phyloP scores from a whole-genome alignment of 1,284 basidiomycete genomes.

The Apiotrichum gamsii region DNA sequence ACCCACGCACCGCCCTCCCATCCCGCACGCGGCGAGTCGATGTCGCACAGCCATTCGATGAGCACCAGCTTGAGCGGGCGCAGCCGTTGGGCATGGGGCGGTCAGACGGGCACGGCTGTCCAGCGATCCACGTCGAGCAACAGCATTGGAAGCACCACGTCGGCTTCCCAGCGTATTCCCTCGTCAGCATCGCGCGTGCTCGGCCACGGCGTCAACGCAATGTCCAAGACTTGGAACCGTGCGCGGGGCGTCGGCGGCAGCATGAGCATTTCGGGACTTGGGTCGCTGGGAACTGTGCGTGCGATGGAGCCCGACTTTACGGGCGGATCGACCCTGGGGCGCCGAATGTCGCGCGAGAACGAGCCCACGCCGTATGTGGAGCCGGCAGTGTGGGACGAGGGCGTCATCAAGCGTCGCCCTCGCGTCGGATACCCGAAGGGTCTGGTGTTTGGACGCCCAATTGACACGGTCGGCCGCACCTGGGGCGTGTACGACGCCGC shows the following conservation, averaged over 20 bases:
- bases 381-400: constrained; percentile 23
- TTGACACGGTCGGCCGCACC: constrained; percentile 29
- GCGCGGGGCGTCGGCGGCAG: constrained; percentile 37
- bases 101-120: constrained; percentile 10
- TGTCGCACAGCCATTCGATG: constrained; percentile 12
- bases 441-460: constrained; percentile 36
- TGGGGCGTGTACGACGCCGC: constrained; percentile 28
- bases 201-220: constrained; percentile 37
- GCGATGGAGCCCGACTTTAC: constrained; percentile 5
- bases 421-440: constrained; percentile 12
- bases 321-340: constrained; percentile 4
- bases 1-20: constrained; percentile 14
- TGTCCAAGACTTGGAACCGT: constrained; percentile 40
- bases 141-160: constrained; percentile 23
- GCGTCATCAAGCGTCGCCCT: constrained; percentile 23
- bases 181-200: constrained; percentile 34
- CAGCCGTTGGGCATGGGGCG: constrained; percentile 24
- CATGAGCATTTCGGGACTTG: constrained; percentile 29
- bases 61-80: constrained; percentile 30
- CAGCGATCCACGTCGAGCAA: constrained; percentile 31
- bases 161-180: constrained; percentile 26
- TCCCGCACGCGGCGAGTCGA: constrained; percentile 22
- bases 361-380: constrained; percentile 7
- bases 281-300: constrained; percentile 3
- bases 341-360: constrained; percentile 21